Evolutionary conservation across 2,329 filamentous ascomycete genomes (phyloP).

Genomic region (Ambrosiella beaveri): DNA sequence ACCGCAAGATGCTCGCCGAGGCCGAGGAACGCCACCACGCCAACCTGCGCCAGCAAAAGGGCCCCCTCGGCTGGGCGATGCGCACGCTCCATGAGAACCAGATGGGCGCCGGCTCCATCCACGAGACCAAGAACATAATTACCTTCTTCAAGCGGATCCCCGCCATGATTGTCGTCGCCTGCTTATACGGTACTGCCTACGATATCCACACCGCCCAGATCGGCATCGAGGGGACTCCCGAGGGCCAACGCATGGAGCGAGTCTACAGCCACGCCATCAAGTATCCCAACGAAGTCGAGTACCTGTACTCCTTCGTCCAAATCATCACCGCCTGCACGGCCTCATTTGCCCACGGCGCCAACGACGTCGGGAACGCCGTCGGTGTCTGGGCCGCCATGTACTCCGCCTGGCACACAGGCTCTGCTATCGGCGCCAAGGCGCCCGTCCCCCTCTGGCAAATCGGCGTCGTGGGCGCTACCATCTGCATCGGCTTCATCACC

Average conservation of each 20-base stretch:
- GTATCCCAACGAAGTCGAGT: slow-evolving; percentile 54
- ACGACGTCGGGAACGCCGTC: slow-evolving; percentile 57
- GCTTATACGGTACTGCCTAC: slow-evolving; percentile 62
- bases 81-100: slow-evolving; percentile 57
- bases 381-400: slow-evolving; percentile 57
- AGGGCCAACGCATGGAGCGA: slow-evolving; percentile 52
- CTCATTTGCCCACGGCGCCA: slow-evolving; percentile 60
- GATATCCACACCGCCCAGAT: slow-evolving; percentile 64
- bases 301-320: slow-evolving; percentile 50
- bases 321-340: slow-evolving; percentile 53
- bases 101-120: slow-evolving; percentile 53
- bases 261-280: slow-evolving; percentile 48
- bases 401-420: slow-evolving; percentile 46
- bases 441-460: slow-evolving; percentile 60
- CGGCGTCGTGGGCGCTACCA: slow-evolving; percentile 45
- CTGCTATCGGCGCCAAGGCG: slow-evolving; percentile 42
- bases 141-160: slow-evolving; percentile 48
- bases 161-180: slow-evolving; percentile 43
- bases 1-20: slow-evolving; percentile 43
- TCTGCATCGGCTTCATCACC: slow-evolving; percentile 51
- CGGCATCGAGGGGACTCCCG: slow-evolving; percentile 53
- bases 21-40: slow-evolving; percentile 42
- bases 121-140: slow-evolving; percentile 56
- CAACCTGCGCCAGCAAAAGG: slow-evolving; percentile 42
- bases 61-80: slow-evolving; percentile 72